These are phyloP conservation scores for Oryza brachyantha DNA, from an alignment of 176 grass and related monocot genomes.

Conservation along the genomic window DNA sequence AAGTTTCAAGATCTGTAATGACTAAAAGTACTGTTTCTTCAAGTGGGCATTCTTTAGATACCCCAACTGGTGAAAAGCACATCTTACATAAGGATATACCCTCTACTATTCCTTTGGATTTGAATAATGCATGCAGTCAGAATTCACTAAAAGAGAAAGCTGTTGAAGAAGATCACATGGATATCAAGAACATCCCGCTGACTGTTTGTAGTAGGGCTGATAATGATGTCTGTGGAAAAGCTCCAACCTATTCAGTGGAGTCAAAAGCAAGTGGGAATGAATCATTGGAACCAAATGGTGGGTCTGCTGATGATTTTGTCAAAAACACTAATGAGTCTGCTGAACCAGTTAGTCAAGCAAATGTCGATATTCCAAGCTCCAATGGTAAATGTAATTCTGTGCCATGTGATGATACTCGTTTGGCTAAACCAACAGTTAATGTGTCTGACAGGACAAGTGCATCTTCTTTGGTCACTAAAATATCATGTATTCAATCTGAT, in stretches of 20 bases:
- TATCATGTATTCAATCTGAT: slow-evolving; percentile 41
- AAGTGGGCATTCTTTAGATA: slow-evolving; percentile 33
- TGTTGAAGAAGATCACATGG: slow-evolving; percentile 6
- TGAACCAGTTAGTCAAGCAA: slow-evolving; percentile 37
- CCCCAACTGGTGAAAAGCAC: slow-evolving; percentile 8
- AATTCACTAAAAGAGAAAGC: slow-evolving; percentile 5
- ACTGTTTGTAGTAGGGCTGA: slow-evolving; percentile 4
- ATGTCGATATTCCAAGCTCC: slow-evolving; percentile 9
- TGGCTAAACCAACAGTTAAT: slow-evolving; percentile 37
- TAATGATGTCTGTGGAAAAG: slow-evolving; percentile 30
- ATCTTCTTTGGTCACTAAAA: slow-evolving; percentile 39
- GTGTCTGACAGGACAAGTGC: slow-evolving; percentile 37
- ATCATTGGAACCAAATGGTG: slow-evolving; percentile 18
- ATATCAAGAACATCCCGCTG: not conserved
- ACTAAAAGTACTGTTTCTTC: slow-evolving; percentile 22
- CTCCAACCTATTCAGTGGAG: slow-evolving; percentile 37
- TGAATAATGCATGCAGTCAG: slow-evolving; percentile 23
- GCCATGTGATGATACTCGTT: slow-evolving; percentile 26
- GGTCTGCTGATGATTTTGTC: slow-evolving; percentile 4
- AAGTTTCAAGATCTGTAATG: slow-evolving; percentile 24
- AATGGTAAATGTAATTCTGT: slow-evolving; percentile 25
- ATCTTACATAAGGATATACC: slow-evolving; percentile 18
- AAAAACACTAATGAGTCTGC: slow-evolving; percentile 37
- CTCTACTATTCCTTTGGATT: slow-evolving; percentile 33
- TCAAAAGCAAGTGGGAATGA: slow-evolving; percentile 36